Evolutionary conservation across 208 protist species (phyloP).

Genomic region (Trypanosoma cruzi): DNA sequence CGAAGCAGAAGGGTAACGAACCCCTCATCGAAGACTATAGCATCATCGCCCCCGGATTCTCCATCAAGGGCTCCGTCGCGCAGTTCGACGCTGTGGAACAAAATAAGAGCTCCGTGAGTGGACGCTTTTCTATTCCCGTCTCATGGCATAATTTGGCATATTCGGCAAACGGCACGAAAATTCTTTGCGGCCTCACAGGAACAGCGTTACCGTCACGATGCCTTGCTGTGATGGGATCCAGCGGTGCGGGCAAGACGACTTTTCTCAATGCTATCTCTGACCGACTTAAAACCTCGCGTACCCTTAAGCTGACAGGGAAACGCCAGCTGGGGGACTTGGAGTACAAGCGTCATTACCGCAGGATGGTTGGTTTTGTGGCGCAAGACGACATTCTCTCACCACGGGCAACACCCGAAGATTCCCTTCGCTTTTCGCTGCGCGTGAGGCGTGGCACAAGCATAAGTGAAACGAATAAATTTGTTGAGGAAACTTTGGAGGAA

Average conservation of each 20-base stretch:
- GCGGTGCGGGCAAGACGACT: slow-evolving; percentile 89
- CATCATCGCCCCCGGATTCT: slow-evolving; percentile 23
- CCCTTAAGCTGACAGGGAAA: slow-evolving; percentile 48
- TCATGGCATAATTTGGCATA: slow-evolving; percentile 82
- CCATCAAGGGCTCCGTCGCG: slow-evolving; percentile 44
- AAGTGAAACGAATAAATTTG: slow-evolving; percentile 47
- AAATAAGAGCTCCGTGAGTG: slow-evolving; percentile 25
- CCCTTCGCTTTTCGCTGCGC: slow-evolving; percentile 79
- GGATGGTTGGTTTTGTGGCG: slow-evolving; percentile 74
- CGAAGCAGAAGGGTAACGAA: neutral
- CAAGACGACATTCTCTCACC: slow-evolving; percentile 85
- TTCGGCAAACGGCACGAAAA: slow-evolving; percentile 39
- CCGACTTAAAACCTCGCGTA: slow-evolving; percentile 40
- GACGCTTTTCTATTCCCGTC: slow-evolving; percentile 51
- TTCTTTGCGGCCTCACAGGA: slow-evolving; percentile 72
- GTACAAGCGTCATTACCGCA: slow-evolving; percentile 57
- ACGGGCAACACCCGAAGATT: slow-evolving; percentile 63
- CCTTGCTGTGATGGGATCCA: slow-evolving; percentile 84
- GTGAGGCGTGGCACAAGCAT: slow-evolving; percentile 49
- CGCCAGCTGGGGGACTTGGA: slow-evolving; percentile 70
- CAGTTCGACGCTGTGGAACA: slow-evolving; percentile 47
- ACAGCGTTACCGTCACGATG: slow-evolving; percentile 70
- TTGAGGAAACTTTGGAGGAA: slow-evolving; percentile 66
- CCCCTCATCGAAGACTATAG: neutral
- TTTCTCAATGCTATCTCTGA: slow-evolving; percentile 86